Base-by-base conservation (phyloP, 352 stramenopile species). In the Pelagophyceae sp. region DNA sequence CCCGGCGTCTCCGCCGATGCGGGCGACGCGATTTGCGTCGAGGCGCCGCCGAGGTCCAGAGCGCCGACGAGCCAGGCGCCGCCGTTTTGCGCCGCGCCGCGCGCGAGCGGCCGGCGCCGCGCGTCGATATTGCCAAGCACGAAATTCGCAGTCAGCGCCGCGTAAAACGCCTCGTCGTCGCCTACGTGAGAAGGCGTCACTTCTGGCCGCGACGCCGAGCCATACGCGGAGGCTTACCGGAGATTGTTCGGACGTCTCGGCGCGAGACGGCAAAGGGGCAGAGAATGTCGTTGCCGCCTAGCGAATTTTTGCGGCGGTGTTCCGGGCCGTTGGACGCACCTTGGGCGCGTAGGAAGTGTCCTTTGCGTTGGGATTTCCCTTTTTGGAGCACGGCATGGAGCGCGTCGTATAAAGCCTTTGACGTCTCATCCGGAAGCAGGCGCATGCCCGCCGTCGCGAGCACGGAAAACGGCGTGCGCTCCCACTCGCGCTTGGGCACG, bases 81-180 rank as follows among this genome's bases (percentile, higher is more conserved):
- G 11, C 11, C 45, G n/a, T n/a, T n/a, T n/a, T n/a, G n/a, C 45
- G 45, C 45, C 45, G 45, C 58, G 15, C 5, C 58, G 58, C 31
- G 15, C 5, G 6, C 58, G 23, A 11, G 58, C 15, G 23, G 23
- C 58, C 23, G 23, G 23, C 58, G 20, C 33, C 19, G 17, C 35
- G 67, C 67, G 38, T 74, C 67, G 2, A 74, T 31, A 23, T 17
- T 23, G 33, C 38, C 38, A 2, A 74, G 1, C 15, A 31, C 67
- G 67, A 60, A 74, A n/a, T 74, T 74, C 23, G 67, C 67, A 1
- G 35, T 31, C 6, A 58, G 20, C 2, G 6, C 33, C 67, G 35
- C 67, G 38, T 40, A 74, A 54, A 74, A 74, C 3, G 67, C 67
- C 38, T 74, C 67, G 67, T 74, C 67, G 17, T 74, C 67, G 67